A percentile compares a stretch with the other conserved stretches of the same genome.
Conservation (phyloP, 345 rosid genomes). For the Reutealis trisperma region DNA sequence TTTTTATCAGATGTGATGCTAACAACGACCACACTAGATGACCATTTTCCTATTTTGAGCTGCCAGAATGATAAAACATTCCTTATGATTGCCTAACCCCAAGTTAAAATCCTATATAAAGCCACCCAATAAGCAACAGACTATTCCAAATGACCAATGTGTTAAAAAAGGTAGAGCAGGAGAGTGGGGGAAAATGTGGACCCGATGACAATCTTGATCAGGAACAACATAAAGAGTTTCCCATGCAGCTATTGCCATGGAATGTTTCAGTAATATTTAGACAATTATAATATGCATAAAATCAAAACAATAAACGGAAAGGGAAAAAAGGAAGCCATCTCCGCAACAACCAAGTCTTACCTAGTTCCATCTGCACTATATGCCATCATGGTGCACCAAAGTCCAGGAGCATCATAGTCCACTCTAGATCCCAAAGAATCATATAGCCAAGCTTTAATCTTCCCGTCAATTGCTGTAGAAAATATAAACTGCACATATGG, state of each 20-base stretch:
- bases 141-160: background rate
- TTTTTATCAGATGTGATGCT: too few relatives aligned
- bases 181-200: background rate
- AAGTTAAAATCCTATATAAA: background rate
- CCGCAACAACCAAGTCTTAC: slow-evolving; percentile 32
- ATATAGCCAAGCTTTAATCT: slow-evolving; percentile 89
- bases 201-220: background rate
- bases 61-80: background rate
- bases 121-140: background rate
- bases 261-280: background rate
- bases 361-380: slow-evolving; percentile 87
- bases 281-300: background rate
- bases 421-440: slow-evolving; percentile 80
- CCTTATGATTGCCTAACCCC: background rate
- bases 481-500: slow-evolving; percentile 63
- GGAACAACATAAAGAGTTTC: background rate
- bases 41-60: too few relatives aligned
- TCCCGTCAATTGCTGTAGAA: slow-evolving; percentile 90
- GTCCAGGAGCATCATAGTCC: slow-evolving; percentile 90
- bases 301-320: background rate
- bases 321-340: background rate
- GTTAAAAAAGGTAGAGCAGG: background rate
- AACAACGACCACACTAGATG: too few relatives aligned
- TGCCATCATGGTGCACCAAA: slow-evolving; percentile 74
- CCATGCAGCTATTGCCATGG: background rate